Percentiles rank a stretch among this genome's conserved stretches.
These are phyloP conservation scores for Ophiostoma perfectum DNA, from an alignment of 2,329 filamentous ascomycete genomes.

Conservation along the genomic window DNA sequence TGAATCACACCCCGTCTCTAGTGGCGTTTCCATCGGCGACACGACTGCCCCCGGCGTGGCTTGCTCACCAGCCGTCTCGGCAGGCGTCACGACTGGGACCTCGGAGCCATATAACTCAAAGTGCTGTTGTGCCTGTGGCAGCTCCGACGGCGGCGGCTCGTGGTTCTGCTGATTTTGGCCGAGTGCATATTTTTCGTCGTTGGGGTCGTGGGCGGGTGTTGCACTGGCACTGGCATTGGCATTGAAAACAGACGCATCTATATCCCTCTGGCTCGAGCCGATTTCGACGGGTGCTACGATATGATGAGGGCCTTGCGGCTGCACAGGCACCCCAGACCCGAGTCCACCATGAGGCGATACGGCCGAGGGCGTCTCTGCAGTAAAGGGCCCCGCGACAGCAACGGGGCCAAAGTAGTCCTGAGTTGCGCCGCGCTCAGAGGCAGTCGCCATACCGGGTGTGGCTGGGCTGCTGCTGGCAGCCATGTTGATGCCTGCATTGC, in stretches of 20 bases:
- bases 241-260: background rate
- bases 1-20: background rate
- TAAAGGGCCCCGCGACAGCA: slow-evolving; percentile 44
- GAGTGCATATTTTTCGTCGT: background rate
- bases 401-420: slow-evolving; percentile 43
- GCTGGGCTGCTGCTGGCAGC: slow-evolving; percentile 18
- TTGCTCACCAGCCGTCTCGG: slow-evolving; percentile 15
- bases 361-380: slow-evolving; percentile 31
- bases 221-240: background rate
- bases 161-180: background rate
- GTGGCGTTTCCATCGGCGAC: background rate
- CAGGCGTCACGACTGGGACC: slow-evolving; percentile 12
- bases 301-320: slow-evolving; percentile 45
- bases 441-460: slow-evolving; percentile 24
- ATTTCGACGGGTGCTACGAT: slow-evolving; percentile 52
- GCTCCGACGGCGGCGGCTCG: background rate
- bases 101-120: slow-evolving; percentile 44
- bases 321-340: slow-evolving; percentile 37
- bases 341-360: background rate
- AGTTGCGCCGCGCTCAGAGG: slow-evolving; percentile 32
- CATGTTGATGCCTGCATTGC: slow-evolving; percentile 20
- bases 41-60: slow-evolving; percentile 12
- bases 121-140: slow-evolving; percentile 26
- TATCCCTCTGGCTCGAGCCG: slow-evolving; percentile 33
- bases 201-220: background rate